Evolutionary conservation across 441 rosid genomes (phyloP), one percentile per base, ranked within the genome.

Genomic region (Codiaeum variegatum): DNA sequence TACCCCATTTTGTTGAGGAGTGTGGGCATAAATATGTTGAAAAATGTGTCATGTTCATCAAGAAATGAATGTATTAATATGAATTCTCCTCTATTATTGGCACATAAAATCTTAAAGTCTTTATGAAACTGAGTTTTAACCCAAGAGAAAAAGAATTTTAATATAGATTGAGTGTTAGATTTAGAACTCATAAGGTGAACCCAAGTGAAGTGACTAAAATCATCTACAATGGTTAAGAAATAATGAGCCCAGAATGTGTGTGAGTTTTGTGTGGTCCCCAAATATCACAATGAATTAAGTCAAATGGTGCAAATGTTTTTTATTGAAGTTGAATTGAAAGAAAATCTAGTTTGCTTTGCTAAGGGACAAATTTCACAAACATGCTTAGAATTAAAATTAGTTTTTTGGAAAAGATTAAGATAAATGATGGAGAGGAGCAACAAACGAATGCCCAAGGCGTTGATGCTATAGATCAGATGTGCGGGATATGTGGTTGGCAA

Each of bases 241-340:
- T 42, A 42, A 42, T 5, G 6, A 42, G 47, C 47, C 47, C 47
- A 42, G 1, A 42, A 42, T 42, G 47, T 42, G 47, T 42, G 47
- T 42, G 6, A 42, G 15, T 7, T 42, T 42, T 42, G 15, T 42
- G 47, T 42, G 15, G 47, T 42, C 47, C 47, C 6, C 47, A 42
- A 7, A 54, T 1, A 21, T 21, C 59, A 54, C 26, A 54, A 54
- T 54, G 28, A 54, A 54, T 54, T 28, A 60, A 29, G 21, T 60
- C 64, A 60, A 60, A 60, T 60, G 64, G 64, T 60, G 21, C 38
- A 51, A 49, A 5, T 31, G 6, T 18, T 3, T 3, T 67, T 29
- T 28, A 67, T 67, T 51, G 29, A 67, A 51, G 61, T 67, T 28
- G 46, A 51, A 67, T 0, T 6, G 29, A 54, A 67, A 67, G 71